These are phyloP conservation scores for Botrytis paeoniae DNA, from an alignment of 2,329 filamentous ascomycete species.

Conservation along the genomic window DNA sequence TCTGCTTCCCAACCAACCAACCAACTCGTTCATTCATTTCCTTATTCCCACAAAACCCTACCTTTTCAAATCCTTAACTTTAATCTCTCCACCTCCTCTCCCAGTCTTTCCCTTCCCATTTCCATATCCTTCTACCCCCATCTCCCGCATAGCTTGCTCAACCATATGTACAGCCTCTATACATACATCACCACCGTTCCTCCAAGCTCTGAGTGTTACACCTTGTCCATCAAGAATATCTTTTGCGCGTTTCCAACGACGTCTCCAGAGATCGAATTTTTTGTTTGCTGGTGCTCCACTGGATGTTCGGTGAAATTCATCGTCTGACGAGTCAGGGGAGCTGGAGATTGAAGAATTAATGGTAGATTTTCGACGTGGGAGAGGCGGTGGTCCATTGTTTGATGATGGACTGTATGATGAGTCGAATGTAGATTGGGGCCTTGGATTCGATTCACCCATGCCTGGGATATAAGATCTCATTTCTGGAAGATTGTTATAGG, in stretches of 20 bases:
- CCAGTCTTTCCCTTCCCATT: constrained; percentile 34
- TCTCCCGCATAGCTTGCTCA: constrained; percentile 49
- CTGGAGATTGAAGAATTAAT: constrained; percentile 8
- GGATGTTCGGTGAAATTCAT: constrained; percentile 29
- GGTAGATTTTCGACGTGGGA: constrained; percentile 27
- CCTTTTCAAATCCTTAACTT: constrained; percentile 38
- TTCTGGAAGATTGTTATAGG: constrained; percentile 38
- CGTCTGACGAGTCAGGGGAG: constrained; percentile 32
- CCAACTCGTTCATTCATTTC: neutral
- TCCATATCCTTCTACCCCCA: constrained; percentile 40
- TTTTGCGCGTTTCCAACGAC: constrained; percentile 64
- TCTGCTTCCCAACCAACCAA: neutral
- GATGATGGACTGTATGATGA: constrained; percentile 17
- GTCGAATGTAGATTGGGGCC: neutral
- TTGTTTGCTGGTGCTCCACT: constrained; percentile 49
- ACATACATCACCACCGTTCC: constrained; percentile 66
- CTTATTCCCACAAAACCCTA: neutral
- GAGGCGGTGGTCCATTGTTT: constrained; percentile 26
- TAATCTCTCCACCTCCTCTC: constrained; percentile 35
- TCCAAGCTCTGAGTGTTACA: constrained; percentile 70
- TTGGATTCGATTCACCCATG: constrained; percentile 10
- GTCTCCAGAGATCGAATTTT: constrained; percentile 70
- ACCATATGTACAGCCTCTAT: constrained; percentile 65
- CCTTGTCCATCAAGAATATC: constrained; percentile 59
- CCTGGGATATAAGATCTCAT: constrained; percentile 35